phyloP scores from a whole-genome alignment of 495 filamentous ascomycete genomes.

The Opeltia flavorubescens region DNA sequence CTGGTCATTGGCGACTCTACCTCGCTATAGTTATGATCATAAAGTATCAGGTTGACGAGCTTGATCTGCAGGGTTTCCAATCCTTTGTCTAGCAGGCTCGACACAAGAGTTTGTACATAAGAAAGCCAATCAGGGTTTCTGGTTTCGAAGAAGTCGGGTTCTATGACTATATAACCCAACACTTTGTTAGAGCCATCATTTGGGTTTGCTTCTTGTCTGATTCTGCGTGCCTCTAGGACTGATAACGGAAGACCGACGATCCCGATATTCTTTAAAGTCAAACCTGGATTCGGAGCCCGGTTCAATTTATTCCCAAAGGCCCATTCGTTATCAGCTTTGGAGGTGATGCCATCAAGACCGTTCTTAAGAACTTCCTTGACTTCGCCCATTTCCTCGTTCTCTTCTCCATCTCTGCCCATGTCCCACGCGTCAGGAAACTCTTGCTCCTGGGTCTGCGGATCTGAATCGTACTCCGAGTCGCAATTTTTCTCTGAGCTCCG shows the following conservation, averaged over 20 bases:
- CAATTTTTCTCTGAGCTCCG: too few relatives aligned
- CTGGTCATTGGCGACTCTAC: not conserved
- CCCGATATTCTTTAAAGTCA: not conserved
- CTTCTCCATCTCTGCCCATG: not conserved
- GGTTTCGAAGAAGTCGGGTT: not conserved
- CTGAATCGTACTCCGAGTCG: not conserved
- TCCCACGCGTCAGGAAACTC: too few relatives aligned
- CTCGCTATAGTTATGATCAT: not conserved
- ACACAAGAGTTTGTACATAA: not conserved
- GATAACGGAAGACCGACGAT: not conserved
- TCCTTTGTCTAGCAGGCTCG: not conserved
- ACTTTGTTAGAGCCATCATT: not conserved
- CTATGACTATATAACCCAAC: not conserved
- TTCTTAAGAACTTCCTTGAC: not conserved
- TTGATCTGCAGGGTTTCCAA: not conserved
- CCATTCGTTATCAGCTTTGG: not conserved
- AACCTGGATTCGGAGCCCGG: not conserved
- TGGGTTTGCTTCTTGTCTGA: not conserved
- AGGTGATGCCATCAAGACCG: not conserved
- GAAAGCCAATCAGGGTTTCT: not conserved
- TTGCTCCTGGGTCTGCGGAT: not conserved
- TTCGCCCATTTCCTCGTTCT: not conserved
- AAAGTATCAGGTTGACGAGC: not conserved
- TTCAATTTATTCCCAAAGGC: not conserved
- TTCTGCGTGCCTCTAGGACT: not conserved